These are phyloP conservation scores for Pelargonium nanum DNA, from an alignment of 345 rosid genomes.

Conservation along the genomic window DNA sequence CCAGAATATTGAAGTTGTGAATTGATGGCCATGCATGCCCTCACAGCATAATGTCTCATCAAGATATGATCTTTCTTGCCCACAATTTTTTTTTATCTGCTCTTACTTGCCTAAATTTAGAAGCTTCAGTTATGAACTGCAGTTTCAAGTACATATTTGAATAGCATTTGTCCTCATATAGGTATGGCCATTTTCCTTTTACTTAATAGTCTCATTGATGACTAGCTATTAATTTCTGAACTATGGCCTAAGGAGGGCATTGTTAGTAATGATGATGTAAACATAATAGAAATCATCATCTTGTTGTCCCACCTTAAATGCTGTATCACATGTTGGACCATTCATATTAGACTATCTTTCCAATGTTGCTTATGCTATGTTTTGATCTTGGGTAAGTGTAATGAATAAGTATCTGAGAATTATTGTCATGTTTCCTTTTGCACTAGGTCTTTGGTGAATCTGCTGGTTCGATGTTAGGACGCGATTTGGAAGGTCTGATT, in stretches of 20 bases:
- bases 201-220: neutral
- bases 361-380: neutral
- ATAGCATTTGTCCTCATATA: no score
- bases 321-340: neutral
- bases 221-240: no score
- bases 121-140: no score
- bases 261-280: no score
- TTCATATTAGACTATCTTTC: neutral
- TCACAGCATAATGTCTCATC: no score
- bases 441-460: slow-evolving; percentile 76
- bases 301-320: neutral
- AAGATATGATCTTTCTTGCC: no score
- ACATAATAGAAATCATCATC: neutral
- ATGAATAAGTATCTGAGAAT: neutral
- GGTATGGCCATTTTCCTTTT: neutral
- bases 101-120: no score
- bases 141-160: no score
- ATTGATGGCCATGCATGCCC: no score
- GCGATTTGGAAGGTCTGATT: slow-evolving; percentile 78
- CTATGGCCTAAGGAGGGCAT: no score
- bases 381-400: neutral
- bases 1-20: no score
- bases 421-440: slow-evolving; percentile 3
- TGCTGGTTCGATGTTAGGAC: slow-evolving; percentile 90
- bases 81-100: no score